These are phyloP conservation scores for Pseudonitzschia multiseries DNA, from an alignment of 108 stramenopile genomes.

Conservation along the genomic window DNA sequence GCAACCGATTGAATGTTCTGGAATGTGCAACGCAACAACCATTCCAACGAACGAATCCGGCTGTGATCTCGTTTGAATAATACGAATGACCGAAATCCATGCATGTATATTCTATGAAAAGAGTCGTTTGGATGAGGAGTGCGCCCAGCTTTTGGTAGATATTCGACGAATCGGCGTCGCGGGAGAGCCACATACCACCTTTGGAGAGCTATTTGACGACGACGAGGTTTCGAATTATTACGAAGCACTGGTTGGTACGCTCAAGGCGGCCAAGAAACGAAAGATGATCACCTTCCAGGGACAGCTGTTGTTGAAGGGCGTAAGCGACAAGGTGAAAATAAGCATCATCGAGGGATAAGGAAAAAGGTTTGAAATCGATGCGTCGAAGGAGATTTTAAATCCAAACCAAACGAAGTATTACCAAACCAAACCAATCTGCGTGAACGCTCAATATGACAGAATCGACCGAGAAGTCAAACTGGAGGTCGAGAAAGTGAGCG, in stretches of 20 bases:
- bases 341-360: constrained; percentile 29
- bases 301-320: constrained; percentile 83
- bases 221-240: constrained; percentile 80
- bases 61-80: neutral
- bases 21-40: neutral
- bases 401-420: neutral
- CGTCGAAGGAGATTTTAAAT: neutral
- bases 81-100: constrained; percentile 1
- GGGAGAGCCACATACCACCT: constrained; percentile 54
- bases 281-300: constrained; percentile 80
- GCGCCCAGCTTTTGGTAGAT: constrained; percentile 53
- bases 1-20: too few relatives aligned
- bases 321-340: constrained; percentile 77
- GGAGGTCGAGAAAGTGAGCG: neutral
- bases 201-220: constrained; percentile 84
- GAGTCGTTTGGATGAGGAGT: constrained; percentile 57
- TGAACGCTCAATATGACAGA: neutral
- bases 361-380: neutral
- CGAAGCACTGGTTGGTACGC: constrained; percentile 85
- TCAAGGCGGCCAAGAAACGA: constrained; percentile 80
- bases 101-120: neutral
- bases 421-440: neutral
- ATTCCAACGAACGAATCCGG: neutral
- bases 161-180: constrained; percentile 53
- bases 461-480: neutral